A percentile compares a stretch with the other conserved stretches of the same genome.
Conservation (phyloP, 768 basidiomycete genomes). For the Suillus lakei region DNA sequence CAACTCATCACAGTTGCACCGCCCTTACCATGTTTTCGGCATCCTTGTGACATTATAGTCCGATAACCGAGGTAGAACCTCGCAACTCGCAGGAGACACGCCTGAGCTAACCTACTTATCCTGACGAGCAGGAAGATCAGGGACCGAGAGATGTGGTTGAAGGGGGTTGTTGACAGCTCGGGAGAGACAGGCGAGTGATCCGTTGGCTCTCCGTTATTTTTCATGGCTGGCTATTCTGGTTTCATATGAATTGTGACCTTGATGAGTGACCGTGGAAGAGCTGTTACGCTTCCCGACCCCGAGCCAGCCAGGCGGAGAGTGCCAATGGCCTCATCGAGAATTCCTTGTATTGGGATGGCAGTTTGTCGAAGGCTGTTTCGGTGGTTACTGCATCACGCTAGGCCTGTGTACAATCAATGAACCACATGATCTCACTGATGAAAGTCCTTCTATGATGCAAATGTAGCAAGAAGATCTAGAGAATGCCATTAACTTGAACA, state of each 20-base stretch:
- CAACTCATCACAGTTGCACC: background rate
- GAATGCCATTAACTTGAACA: background rate
- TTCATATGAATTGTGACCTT: background rate
- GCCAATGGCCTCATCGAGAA: background rate
- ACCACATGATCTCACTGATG: background rate
- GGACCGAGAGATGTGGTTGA: background rate
- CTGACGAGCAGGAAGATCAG: background rate
- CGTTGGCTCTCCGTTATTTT: background rate
- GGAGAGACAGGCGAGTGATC: background rate
- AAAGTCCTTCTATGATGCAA: background rate
- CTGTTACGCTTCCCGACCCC: background rate
- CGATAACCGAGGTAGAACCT: background rate
- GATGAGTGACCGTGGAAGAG: background rate
- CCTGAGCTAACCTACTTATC: background rate
- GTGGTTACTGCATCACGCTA: background rate
- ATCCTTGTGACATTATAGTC: background rate
- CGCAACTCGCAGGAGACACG: background rate
- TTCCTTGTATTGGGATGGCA: background rate
- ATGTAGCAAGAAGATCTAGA: background rate
- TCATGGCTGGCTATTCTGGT: background rate
- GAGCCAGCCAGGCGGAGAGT: background rate
- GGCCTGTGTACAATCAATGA: background rate
- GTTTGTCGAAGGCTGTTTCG: background rate
- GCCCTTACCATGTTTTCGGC: background rate
- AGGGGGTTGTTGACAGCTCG: background rate